Base-by-base conservation (phyloP, 2,329 filamentous ascomycete species). In the Lachnellula suecica region DNA sequence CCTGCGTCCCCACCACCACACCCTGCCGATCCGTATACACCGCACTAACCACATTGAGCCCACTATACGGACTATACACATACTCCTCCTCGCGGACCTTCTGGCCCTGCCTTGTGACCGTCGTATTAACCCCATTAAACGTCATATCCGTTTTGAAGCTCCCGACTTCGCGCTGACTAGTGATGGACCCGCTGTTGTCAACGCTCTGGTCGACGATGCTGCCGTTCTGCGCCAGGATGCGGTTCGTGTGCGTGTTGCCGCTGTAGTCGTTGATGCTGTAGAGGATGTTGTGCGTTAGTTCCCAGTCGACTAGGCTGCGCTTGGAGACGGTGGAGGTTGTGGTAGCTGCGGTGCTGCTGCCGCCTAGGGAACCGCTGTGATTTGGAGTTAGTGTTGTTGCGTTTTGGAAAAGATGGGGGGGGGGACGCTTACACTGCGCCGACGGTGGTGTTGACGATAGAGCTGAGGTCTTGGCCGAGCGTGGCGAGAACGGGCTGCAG, bases 211-310 rank as follows among this genome's bases (percentile, higher is more conserved):
- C 79, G 49, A 79, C 71, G 44, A 83, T 74, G 52, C 71, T 74
- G 37, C 81, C 80, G 57, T 79, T 76, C 65, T 83, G 80, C 4
- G 72, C 74, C 6, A 83, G 69, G 6, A 82, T 67, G 37, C 79
- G 77, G 65, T 84, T 83, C 31, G 78, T 82, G 67, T 80, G 78
- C 34, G 70, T 73, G 53, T 77, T 73, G 17, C 80, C 79, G 13
- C 71, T 71, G 65, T 82, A 85, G 70, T 85, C 76, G 68, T 84
- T 83, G 64, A 82, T 66, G 24, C 77, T 80, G 68, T 81, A 84
- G 29, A 85, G 74, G 54, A 85, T 79, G 63, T 81, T 81, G 68
- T 83, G 72, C 50, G 71, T 69, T 38, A 83, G 67, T 43, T 79
- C 75, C 67, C 76, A 79, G 49, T 43, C 68, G 67, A n/a, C 17